A percentile compares a stretch with the other conserved stretches of the same genome.
These are phyloP conservation scores for Coprinellus aureogranulatus DNA, from an alignment of 768 basidiomycete genomes.

Conservation along the genomic window DNA sequence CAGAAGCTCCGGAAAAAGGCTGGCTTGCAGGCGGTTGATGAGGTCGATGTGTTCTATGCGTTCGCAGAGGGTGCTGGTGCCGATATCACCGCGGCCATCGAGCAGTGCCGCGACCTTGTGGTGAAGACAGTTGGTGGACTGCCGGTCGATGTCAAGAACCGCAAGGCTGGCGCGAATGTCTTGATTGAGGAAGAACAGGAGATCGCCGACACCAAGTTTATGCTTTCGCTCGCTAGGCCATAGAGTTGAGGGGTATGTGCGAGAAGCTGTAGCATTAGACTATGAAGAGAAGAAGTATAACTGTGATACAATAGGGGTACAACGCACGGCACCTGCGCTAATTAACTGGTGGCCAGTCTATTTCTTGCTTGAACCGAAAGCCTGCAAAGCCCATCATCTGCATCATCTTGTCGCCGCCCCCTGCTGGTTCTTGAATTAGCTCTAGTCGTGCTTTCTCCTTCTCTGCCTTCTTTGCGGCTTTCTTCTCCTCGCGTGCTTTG, in stretches of 20 bases:
- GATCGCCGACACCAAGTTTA: constrained; percentile 75
- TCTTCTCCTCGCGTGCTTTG: constrained; percentile 66
- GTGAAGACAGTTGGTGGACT: constrained; percentile 70
- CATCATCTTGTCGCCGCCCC: constrained; percentile 66
- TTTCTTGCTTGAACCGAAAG: constrained; percentile 84
- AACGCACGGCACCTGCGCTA: constrained; percentile 20
- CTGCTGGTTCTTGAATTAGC: constrained; percentile 50
- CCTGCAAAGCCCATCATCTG: constrained; percentile 89
- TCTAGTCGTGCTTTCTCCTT: constrained; percentile 71
- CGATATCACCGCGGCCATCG: constrained; percentile 64
- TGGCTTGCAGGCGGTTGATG: constrained; percentile 91
- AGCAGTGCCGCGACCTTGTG: constrained; percentile 66
- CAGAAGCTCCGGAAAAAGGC: constrained; percentile 96
- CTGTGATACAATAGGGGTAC: constrained; percentile 16
- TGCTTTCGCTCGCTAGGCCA: constrained; percentile 60
- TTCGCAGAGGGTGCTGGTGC: constrained; percentile 69
- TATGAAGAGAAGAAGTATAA: constrained; percentile 18
- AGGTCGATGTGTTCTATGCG: constrained; percentile 82
- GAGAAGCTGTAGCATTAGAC: constrained; percentile 8
- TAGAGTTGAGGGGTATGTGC: constrained; percentile 27
- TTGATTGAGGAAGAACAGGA: constrained; percentile 88
- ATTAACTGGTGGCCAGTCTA: constrained; percentile 29
- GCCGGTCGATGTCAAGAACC: constrained; percentile 58
- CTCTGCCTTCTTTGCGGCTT: constrained; percentile 74
- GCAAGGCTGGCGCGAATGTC: constrained; percentile 45